Evolutionary conservation across 2,329 filamentous ascomycete species (phyloP).

Genomic region (Aspergillus sp.): DNA sequence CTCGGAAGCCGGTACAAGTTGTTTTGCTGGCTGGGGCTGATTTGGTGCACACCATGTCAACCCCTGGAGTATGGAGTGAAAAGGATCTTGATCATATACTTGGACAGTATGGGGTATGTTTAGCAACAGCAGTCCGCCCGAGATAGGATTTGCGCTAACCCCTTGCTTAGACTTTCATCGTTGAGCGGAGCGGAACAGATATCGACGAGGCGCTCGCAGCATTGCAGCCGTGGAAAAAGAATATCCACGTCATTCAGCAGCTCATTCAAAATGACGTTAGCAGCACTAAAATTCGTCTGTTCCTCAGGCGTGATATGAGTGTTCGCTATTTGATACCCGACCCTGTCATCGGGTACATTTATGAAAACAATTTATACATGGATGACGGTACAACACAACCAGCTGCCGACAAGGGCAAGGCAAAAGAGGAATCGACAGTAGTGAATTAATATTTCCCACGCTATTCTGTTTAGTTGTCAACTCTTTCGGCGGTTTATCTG

Average conservation of each 20-base stretch:
- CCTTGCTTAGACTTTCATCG: conserved; percentile 63
- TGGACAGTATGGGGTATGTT: conserved; percentile 66
- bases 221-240: conserved; percentile 78
- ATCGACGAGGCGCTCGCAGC: conserved; percentile 84
- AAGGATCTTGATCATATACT: conserved; percentile 87
- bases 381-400: conserved; percentile 44
- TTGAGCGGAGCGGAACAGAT: conserved; percentile 86
- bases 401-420: conserved; percentile 37
- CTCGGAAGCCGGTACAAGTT: conserved; percentile 68
- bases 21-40: conserved; percentile 79
- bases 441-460: conserved; percentile 24
- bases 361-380: conserved; percentile 64
- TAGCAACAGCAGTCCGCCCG: not conserved
- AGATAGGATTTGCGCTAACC: not conserved
- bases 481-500: not conserved
- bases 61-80: conserved; percentile 72
- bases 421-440: conserved; percentile 23
- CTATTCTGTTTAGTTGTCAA: not conserved
- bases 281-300: conserved; percentile 77
- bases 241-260: conserved; percentile 85
- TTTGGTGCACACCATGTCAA: conserved; percentile 72
- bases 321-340: conserved; percentile 75
- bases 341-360: conserved; percentile 72
- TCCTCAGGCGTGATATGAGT: conserved; percentile 76
- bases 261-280: conserved; percentile 84